phyloP scores from a whole-genome alignment of 176 grass and related monocot species.

The Zoysia japonica region DNA sequence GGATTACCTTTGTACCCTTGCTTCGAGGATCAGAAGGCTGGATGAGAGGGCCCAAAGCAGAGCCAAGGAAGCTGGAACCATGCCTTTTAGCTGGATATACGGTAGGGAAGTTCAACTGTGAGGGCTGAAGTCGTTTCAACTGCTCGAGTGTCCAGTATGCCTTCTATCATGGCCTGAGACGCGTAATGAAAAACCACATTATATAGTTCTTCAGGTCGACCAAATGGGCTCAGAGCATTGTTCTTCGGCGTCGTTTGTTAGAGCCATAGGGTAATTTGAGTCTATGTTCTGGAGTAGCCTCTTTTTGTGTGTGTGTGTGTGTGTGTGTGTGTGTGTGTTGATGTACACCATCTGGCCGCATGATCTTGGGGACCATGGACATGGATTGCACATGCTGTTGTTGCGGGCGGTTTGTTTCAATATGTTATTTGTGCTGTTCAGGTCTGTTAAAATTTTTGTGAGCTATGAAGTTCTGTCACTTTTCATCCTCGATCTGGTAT shows the following conservation, averaged over 20 bases:
- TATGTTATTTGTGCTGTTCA: constrained; percentile 38
- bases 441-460: constrained; percentile 33
- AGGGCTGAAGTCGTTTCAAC: constrained; percentile 14
- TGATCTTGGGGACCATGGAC: constrained; percentile 40
- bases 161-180: constrained; percentile 22
- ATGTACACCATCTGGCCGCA: constrained; percentile 60
- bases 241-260: constrained; percentile 19
- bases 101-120: constrained; percentile 77
- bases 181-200: constrained; percentile 5
- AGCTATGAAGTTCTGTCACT: constrained; percentile 11
- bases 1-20: constrained; percentile 85
- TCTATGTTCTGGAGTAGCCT: constrained; percentile 40
- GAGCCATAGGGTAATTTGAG: constrained; percentile 39
- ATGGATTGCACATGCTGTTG: constrained; percentile 40
- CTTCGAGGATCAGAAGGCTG: constrained; percentile 76
- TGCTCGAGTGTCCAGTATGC: constrained; percentile 25
- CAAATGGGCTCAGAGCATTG: constrained; percentile 28
- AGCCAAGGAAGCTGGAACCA: constrained; percentile 60
- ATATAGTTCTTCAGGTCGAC: constrained; percentile 32
- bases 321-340: background rate
- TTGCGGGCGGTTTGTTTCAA: constrained; percentile 36
- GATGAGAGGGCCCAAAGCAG: constrained; percentile 79
- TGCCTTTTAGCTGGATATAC: constrained; percentile 89
- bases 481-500: background rate
- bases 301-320: constrained; percentile 31